Percentiles rank a stretch among this genome's conserved stretches.
Conservation (phyloP, 2,329 filamentous ascomycete species). For the Pestalotiopsis sp. region DNA sequence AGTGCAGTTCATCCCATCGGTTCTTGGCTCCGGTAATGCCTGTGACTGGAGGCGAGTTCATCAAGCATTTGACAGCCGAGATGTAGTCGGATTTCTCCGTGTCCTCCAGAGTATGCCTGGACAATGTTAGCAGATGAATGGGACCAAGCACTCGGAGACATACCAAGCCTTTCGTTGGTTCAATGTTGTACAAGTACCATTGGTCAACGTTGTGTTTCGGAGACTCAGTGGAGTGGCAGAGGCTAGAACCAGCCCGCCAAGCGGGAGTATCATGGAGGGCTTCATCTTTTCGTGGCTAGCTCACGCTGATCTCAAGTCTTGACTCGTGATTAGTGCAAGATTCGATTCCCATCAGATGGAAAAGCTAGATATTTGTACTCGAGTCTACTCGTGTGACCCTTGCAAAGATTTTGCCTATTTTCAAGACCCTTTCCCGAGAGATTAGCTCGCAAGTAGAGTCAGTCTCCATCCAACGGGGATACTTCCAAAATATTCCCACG, state of each 20-base stretch:
- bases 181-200: neutral
- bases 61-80: neutral
- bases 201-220: neutral
- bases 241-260: neutral
- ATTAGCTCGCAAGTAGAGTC: neutral
- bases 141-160: neutral
- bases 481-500: neutral
- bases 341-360: neutral
- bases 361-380: neutral
- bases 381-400: neutral
- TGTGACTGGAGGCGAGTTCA: neutral
- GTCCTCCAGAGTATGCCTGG: neutral
- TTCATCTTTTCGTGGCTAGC: neutral
- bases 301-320: neutral
- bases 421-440: neutral
- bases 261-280: neutral
- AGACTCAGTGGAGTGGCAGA: neutral
- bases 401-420: neutral
- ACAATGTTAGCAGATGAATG: neutral
- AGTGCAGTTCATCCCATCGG: constrained; percentile 1
- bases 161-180: neutral
- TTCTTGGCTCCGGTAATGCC: neutral
- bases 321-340: neutral
- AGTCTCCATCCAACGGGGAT: neutral
- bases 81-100: neutral